Evolutionary conservation across 495 filamentous ascomycete species (phyloP), one percentile per base, ranked within the genome.

Genomic region (Trichocladium uniseriatum): DNA sequence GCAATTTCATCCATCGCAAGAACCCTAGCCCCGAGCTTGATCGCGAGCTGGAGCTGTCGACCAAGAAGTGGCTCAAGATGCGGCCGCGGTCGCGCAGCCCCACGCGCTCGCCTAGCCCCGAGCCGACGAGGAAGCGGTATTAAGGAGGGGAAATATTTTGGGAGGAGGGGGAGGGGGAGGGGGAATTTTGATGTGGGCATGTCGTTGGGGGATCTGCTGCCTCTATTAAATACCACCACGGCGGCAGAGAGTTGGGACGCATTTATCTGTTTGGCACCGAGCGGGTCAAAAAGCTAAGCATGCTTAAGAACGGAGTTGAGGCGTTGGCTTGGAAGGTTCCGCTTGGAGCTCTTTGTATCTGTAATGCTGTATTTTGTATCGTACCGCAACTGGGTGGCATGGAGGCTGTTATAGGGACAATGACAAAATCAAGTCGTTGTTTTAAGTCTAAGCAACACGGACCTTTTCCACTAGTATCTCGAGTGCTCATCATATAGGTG

Each of bases 1-100:
- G 92, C 76, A 98, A 98, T 64, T 98, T 98, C 68, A 98, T 98
- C 48, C 92, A 98, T 60, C 79, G 92, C 48, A 97, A 97, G 75
- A 90, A 97, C 63, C 91, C 92, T 5, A 78, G 77, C 54, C 71
- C 82, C 19, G 92, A 95, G 67, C 69, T 98, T 49, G 94, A 98
- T 20, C 70, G 87, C 37, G 94, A 97, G 59, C 64, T 98, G 56
- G 80, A 87, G 52, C 73, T 96, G 24, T 75, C 77, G 42, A 95
- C 89, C 55, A 94, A 94, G 80, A 97, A 97, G 78, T 97, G 91
- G 94, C 68, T 96, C 61, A 84, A 85, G 74, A 77, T 79, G 64
- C 87, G 89, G 21, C 77, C 89, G 49, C 89, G 95, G 75, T 81
- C 84, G 55, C 76, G 91, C 62, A 95, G 89, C 69, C 78, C 80